Conservation (phyloP, 352 stramenopile genomes). For the Thalassiosira delicatula region DNA sequence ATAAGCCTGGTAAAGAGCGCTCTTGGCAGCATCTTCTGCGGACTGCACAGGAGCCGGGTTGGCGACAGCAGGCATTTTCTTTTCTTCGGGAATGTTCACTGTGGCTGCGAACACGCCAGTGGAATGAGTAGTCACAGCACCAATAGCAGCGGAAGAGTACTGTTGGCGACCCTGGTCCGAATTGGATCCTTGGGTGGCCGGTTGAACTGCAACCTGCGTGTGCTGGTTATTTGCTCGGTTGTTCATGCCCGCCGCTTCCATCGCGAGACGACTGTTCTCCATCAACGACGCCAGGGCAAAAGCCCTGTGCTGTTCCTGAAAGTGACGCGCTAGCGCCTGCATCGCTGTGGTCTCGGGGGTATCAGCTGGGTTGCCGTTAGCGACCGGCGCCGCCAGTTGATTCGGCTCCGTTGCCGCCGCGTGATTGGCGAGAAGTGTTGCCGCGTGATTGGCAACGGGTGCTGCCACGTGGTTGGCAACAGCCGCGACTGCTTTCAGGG, state of each 20-base stretch:
- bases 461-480: too few relatives aligned
- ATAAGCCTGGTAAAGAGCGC: slow-evolving; percentile 75
- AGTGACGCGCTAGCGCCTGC: slow-evolving; percentile 29
- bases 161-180: not conserved
- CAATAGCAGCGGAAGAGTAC: not conserved
- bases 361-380: not conserved
- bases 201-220: not conserved
- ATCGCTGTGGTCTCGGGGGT: slow-evolving; percentile 13
- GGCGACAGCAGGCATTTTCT: slow-evolving; percentile 20
- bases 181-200: not conserved
- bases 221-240: not conserved
- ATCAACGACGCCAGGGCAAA: slow-evolving; percentile 45
- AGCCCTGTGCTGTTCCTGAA: slow-evolving; percentile 40
- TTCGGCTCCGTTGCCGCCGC: too few relatives aligned
- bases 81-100: not conserved
- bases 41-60: slow-evolving; percentile 40
- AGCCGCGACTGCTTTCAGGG: too few relatives aligned
- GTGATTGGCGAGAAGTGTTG: too few relatives aligned
- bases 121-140: slow-evolving; percentile 4
- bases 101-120: slow-evolving; percentile 8
- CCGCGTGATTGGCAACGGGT: too few relatives aligned
- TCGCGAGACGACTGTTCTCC: slow-evolving; percentile 47
- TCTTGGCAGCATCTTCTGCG: slow-evolving; percentile 53
- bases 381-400: too few relatives aligned
- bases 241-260: slow-evolving; percentile 34